Evolutionary conservation across 2,329 filamentous ascomycete species (phyloP).

Genomic region (Xylariaceae sp.): DNA sequence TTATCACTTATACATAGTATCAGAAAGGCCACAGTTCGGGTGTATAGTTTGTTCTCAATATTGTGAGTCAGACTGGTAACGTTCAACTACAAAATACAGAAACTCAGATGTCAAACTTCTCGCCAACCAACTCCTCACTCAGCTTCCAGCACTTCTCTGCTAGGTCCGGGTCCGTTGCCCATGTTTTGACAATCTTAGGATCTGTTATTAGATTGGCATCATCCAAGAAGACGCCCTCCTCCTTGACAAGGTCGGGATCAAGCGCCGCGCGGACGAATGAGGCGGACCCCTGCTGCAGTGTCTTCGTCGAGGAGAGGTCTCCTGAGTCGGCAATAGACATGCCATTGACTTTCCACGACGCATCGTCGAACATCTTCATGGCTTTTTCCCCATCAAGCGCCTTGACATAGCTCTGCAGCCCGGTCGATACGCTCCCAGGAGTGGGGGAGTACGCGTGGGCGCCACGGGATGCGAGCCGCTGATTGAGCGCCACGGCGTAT

Average conservation of each 20-base stretch:
- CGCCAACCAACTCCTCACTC: slow-evolving; percentile 46
- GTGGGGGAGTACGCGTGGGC: slow-evolving; percentile 47
- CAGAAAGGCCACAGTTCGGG: background rate
- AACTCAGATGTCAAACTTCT: slow-evolving; percentile 40
- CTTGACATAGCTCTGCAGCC: slow-evolving; percentile 30
- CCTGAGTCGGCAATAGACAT: slow-evolving; percentile 28
- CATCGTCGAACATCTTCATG: slow-evolving; percentile 31
- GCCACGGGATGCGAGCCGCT: slow-evolving; percentile 31
- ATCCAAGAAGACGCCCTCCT: slow-evolving; percentile 42
- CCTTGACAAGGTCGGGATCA: slow-evolving; percentile 46
- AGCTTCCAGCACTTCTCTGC: slow-evolving; percentile 46
- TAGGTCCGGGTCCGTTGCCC: slow-evolving; percentile 44
- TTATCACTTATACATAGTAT: background rate
- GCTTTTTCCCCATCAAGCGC: slow-evolving; percentile 17
- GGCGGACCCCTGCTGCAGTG: slow-evolving; percentile 48
- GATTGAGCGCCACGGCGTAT: slow-evolving; percentile 46
- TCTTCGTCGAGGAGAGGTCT: slow-evolving; percentile 36
- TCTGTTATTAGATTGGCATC: slow-evolving; percentile 44
- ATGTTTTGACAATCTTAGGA: slow-evolving; percentile 36
- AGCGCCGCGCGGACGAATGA: slow-evolving; percentile 51
- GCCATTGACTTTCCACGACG: slow-evolving; percentile 33
- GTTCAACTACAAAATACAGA: no score
- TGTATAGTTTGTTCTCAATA: no score
- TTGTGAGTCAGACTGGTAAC: no score
- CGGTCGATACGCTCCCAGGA: slow-evolving; percentile 44